These are phyloP conservation scores for Leptosphaerulina australis DNA, from an alignment of 2,329 filamentous ascomycete genomes.

Conservation along the genomic window DNA sequence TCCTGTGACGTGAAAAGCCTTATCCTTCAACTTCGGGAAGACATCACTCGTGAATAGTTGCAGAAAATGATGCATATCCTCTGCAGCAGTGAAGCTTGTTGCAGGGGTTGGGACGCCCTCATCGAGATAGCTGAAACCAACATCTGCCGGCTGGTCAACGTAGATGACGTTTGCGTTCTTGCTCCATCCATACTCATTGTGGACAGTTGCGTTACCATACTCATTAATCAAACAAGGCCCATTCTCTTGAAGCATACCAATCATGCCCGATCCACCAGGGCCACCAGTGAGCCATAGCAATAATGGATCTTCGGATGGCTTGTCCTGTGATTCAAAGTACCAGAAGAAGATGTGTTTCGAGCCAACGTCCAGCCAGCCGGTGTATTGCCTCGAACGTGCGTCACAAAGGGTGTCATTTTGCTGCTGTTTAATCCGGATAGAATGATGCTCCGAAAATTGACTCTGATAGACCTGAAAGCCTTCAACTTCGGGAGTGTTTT, in stretches of 20 bases:
- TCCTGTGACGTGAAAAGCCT: slow-evolving; percentile 56
- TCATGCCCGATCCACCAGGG: slow-evolving; percentile 46
- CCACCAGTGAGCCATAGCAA: slow-evolving; percentile 53
- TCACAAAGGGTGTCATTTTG: slow-evolving; percentile 43
- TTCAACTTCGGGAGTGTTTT: slow-evolving; percentile 35
- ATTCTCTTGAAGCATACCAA: slow-evolving; percentile 47
- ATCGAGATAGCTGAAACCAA: slow-evolving; percentile 50
- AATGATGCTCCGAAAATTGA: slow-evolving; percentile 41
- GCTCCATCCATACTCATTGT: slow-evolving; percentile 50
- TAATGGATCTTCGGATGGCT: slow-evolving; percentile 46
- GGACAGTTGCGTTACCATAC: slow-evolving; percentile 46
- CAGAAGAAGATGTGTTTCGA: slow-evolving; percentile 55
- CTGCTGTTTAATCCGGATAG: slow-evolving; percentile 44
- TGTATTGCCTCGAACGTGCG: slow-evolving; percentile 45
- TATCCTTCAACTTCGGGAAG: slow-evolving; percentile 50
- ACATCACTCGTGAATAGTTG: slow-evolving; percentile 56
- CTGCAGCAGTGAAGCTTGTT: slow-evolving; percentile 53
- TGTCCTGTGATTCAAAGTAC: slow-evolving; percentile 52
- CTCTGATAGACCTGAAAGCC: slow-evolving; percentile 42
- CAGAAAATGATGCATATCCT: slow-evolving; percentile 58
- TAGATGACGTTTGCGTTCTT: slow-evolving; percentile 47
- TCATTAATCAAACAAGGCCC: slow-evolving; percentile 50
- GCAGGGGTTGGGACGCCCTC: slow-evolving; percentile 43
- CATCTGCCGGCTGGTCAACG: slow-evolving; percentile 49
- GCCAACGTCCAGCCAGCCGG: slow-evolving; percentile 48